A percentile compares a stretch with the other conserved stretches of the same genome.
Evolutionary conservation across 2,329 filamentous ascomycete genomes (phyloP).

Genomic region (Aspergillus transmontanensis): DNA sequence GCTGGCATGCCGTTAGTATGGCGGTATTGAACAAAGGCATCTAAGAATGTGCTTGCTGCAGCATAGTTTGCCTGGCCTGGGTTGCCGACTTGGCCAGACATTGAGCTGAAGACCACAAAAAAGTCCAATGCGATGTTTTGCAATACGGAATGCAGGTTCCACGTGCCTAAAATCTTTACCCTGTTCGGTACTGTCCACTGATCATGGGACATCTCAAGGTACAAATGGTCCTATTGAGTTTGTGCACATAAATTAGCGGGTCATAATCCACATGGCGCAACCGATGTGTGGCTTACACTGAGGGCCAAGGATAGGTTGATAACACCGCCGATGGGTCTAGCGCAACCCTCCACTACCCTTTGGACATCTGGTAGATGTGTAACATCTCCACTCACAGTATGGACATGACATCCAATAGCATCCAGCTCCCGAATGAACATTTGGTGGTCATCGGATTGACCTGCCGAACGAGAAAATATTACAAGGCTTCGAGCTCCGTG

Average conservation of each 20-base stretch:
- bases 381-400: constrained; percentile 7
- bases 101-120: not conserved
- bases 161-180: not conserved
- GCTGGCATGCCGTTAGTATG: not conserved
- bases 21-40: not conserved
- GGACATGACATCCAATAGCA: constrained; percentile 4
- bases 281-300: not conserved
- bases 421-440: constrained; percentile 10
- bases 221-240: not conserved
- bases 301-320: constrained; percentile 12
- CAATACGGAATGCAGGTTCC: not conserved
- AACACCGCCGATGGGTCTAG: constrained; percentile 15
- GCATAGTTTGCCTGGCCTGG: not conserved
- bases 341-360: not conserved
- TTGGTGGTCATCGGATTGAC: not conserved
- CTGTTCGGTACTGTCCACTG: not conserved
- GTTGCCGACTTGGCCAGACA: not conserved
- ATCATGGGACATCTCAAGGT: not conserved
- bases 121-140: not conserved
- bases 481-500: constrained; percentile 15
- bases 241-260: not conserved
- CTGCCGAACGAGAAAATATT: constrained; percentile 10
- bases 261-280: not conserved
- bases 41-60: not conserved
- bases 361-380: constrained; percentile 9